Percentiles rank a stretch among this genome's conserved stretches.
Conservation (phyloP, 805 yeast genomes). For the Teunomyces barrocoloradensis region DNA sequence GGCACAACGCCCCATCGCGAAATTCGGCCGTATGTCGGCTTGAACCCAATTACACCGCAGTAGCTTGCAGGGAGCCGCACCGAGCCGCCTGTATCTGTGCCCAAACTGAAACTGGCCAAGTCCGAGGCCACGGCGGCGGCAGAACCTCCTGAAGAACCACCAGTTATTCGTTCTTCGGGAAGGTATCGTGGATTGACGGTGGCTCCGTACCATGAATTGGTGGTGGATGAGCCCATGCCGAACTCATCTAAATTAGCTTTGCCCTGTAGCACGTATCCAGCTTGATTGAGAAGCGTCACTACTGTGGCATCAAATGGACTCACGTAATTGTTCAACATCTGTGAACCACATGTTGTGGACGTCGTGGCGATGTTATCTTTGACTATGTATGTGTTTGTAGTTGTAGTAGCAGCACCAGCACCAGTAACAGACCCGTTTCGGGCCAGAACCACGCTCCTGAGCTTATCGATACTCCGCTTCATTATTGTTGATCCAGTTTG, state of each 20-base stretch:
- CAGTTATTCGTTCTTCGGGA: slow-evolving; percentile 42
- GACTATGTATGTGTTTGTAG: slow-evolving; percentile 20
- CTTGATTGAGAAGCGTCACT: slow-evolving; percentile 46
- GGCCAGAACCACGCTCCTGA: slow-evolving; percentile 1
- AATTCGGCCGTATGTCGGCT: slow-evolving; percentile 89
- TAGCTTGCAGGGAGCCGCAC: slow-evolving; percentile 89
- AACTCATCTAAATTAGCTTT: slow-evolving; percentile 94
- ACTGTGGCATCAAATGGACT: slow-evolving; percentile 87
- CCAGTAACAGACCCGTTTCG: neutral
- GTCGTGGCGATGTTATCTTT: slow-evolving; percentile 81
- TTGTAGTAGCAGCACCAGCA: neutral
- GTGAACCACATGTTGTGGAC: slow-evolving; percentile 80
- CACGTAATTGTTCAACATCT: slow-evolving; percentile 52
- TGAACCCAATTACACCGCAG: slow-evolving; percentile 81
- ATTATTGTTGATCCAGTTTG: neutral
- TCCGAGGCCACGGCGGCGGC: slow-evolving; percentile 87
- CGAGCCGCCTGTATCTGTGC: slow-evolving; percentile 98
- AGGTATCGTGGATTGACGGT: slow-evolving; percentile 49
- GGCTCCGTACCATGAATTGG: slow-evolving; percentile 56
- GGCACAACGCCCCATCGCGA: slow-evolving; percentile 91
- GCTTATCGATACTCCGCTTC: neutral
- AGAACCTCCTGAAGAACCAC: slow-evolving; percentile 96
- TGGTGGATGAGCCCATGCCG: slow-evolving; percentile 88
- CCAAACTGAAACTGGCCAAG: slow-evolving; percentile 71
- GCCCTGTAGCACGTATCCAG: slow-evolving; percentile 61